Evolutionary conservation across 129 eudicot species (phyloP).

Genomic region (Tanacetum coccineum): DNA sequence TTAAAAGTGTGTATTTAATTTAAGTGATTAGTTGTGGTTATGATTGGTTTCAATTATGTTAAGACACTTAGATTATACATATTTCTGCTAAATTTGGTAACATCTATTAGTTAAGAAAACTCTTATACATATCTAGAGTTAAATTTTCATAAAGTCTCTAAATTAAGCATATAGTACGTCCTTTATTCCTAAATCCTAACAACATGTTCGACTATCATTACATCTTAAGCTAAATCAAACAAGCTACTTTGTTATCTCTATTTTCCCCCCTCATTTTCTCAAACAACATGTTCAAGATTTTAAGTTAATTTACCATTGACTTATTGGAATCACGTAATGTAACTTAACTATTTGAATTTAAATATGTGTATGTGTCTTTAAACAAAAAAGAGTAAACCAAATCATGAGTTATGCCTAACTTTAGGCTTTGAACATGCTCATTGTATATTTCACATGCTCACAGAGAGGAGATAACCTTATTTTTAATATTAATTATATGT

Average conservation of each 20-base stretch:
- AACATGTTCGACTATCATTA: no score
- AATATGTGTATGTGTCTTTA: constrained; percentile 13
- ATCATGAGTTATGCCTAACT: constrained; percentile 31
- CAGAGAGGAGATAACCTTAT: constrained; percentile 5
- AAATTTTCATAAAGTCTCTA: no score
- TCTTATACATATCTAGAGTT: no score
- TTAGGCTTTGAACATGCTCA: constrained; percentile 31
- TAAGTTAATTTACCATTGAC: no score
- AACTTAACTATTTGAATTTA: no score
- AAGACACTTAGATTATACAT: constrained; percentile 26
- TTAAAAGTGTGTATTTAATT: constrained; percentile 12
- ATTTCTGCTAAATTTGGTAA: constrained; percentile 27
- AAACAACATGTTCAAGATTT: no score
- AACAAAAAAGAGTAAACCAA: not conserved
- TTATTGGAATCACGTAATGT: no score
- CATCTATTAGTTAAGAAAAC: not conserved
- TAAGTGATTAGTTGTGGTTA: constrained; percentile 29
- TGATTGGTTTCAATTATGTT: constrained; percentile 30
- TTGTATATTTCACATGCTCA: constrained; percentile 32
- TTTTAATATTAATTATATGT: not conserved
- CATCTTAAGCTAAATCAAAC: no score
- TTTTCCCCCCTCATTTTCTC: no score
- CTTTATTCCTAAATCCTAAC: no score
- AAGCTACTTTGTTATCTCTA: no score
- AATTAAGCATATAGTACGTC: no score